Evolutionary conservation across 2,329 filamentous ascomycete species (phyloP).

Genomic region (Uncinocarpus reesii): DNA sequence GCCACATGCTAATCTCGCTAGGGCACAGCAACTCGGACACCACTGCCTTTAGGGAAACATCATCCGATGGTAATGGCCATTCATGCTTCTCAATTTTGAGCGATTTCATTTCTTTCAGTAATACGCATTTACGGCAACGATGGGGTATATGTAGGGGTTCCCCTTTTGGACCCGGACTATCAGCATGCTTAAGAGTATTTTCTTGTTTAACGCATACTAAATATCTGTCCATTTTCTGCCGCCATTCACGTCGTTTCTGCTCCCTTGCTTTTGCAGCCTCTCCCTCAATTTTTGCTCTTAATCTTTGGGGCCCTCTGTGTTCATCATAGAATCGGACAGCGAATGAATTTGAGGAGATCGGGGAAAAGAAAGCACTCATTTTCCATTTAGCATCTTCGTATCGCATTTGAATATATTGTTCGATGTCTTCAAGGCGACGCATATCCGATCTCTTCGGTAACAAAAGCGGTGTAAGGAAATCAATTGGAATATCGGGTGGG

Average conservation of each 20-base stretch:
- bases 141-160: not conserved
- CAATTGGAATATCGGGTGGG: conserved; percentile 34
- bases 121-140: conserved; percentile 33
- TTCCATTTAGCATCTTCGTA: conserved; percentile 11
- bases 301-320: not conserved
- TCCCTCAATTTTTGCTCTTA: conserved; percentile 29
- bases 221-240: conserved; percentile 21
- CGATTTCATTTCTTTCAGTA: conserved; percentile 23
- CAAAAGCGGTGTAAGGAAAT: conserved; percentile 37
- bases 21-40: conserved; percentile 47
- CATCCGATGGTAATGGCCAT: conserved; percentile 43
- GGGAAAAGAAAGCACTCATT: conserved; percentile 27
- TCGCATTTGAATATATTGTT: conserved; percentile 39
- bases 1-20: conserved; percentile 37
- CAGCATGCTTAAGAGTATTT: conserved; percentile 8
- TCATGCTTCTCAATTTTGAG: conserved; percentile 44
- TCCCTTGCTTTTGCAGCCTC: conserved; percentile 32
- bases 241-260: conserved; percentile 23
- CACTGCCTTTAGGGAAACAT: conserved; percentile 31
- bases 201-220: conserved; percentile 19
- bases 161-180: not conserved
- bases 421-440: conserved; percentile 36
- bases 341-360: not conserved
- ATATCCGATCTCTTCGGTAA: conserved; percentile 40
- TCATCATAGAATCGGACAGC: not conserved